Evolutionary conservation across 257 asterid genomes (phyloP).

Genomic region (Solanum rostratum): DNA sequence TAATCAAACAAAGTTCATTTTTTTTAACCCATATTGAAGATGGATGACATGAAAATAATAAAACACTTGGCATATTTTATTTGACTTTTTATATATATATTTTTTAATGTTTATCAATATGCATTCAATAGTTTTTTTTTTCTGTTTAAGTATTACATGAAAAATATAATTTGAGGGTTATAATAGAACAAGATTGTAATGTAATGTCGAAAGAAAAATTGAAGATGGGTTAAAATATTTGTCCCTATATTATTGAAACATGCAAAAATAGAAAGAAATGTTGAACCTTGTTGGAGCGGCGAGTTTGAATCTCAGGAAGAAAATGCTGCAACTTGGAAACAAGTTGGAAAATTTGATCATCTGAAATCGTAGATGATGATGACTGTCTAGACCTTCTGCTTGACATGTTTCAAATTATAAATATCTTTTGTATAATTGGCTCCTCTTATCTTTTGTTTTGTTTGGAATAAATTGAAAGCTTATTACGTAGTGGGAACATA

Average conservation of each 20-base stretch:
- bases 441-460: neutral
- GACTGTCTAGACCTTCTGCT: slow-evolving; percentile 27
- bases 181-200: neutral
- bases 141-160: too few relatives aligned
- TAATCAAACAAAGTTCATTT: too few relatives aligned
- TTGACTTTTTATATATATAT: too few relatives aligned
- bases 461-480: neutral
- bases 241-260: neutral
- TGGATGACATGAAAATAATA: too few relatives aligned
- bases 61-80: too few relatives aligned
- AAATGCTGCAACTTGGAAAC: slow-evolving; percentile 30
- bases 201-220: too few relatives aligned
- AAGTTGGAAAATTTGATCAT: slow-evolving; percentile 30
- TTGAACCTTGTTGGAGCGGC: slow-evolving; percentile 20
- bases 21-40: too few relatives aligned
- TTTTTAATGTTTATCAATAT: too few relatives aligned
- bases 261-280: neutral
- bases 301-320: slow-evolving; percentile 27
- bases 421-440: neutral
- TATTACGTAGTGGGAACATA: neutral
- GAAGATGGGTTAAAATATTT: too few relatives aligned
- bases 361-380: slow-evolving; percentile 18
- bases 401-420: slow-evolving; percentile 11
- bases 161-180: neutral
- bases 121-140: too few relatives aligned